A percentile compares a stretch with the other conserved stretches of the same genome.
Conservation (phyloP, 2,329 filamentous ascomycete species). For the Venturia nashicola region DNA sequence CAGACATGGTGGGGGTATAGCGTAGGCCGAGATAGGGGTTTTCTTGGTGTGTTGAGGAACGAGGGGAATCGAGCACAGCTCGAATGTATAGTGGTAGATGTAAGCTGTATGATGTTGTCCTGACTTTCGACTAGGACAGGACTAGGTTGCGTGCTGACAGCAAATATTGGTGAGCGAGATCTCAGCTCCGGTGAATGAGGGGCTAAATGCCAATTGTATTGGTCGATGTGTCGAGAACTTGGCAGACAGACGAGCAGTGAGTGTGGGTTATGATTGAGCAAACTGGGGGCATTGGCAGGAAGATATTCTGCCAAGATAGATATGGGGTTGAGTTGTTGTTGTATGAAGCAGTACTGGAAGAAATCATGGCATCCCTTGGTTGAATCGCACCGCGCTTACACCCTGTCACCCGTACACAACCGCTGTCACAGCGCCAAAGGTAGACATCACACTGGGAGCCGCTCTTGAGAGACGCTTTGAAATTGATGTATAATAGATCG, state of each 20-base stretch:
- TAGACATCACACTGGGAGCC: neutral
- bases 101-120: neutral
- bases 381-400: neutral
- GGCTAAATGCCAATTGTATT: neutral
- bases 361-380: neutral
- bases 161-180: neutral
- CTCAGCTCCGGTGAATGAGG: neutral
- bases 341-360: neutral
- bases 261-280: neutral
- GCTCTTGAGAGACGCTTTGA: neutral
- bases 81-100: neutral
- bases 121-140: neutral
- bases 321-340: neutral
- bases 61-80: neutral
- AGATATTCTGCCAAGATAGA: neutral
- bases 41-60: neutral
- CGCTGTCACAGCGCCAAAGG: neutral
- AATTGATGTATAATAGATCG: neutral
- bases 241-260: neutral
- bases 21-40: neutral
- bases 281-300: neutral
- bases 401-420: neutral
- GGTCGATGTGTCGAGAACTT: neutral
- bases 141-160: neutral
- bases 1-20: constrained; percentile 16